Base-by-base conservation (phyloP, 805 yeast genomes). In the Pichia cabralensis region DNA sequence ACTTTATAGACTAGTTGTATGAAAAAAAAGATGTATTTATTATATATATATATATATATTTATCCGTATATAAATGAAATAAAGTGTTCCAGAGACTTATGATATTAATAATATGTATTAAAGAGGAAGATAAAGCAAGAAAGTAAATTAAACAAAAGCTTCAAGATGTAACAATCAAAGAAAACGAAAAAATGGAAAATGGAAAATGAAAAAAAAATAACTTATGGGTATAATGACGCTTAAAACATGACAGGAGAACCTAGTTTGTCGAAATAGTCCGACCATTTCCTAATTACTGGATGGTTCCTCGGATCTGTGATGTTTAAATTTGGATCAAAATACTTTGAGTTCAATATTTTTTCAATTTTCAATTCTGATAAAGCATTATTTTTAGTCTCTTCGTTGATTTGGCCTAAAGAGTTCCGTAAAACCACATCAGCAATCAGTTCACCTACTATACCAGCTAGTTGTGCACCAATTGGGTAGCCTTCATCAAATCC, bases 401-500 rank as follows among this genome's bases (percentile, higher is more conserved):
- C 21, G 3, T 32, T 30, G 4, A 48, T 39, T 28, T 38, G 39
- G 3, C 37, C 18, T 6, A 16, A 9, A 9, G 21, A 16, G 6
- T 3, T 19, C 13, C 31, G 22, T 26, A 26, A 31, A 9, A 26
- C 15, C 75, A 52, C 2, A 41, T 42, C 8, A 5, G 88, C 83
- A 11, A 86, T 41, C 0, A 86, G 60, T 30, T 55, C 52, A 0
- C 97, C 97, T 0, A 76, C 77, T 12, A 59, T 44, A 1, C 69
- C 58, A 0, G 95, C 96, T 2, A 86, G 41, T 3, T 49, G 50
- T 0, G 92, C 84, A 1, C 97, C 97, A 3, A 60, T 48, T 0
- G 83, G 84, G 45, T 75, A 88, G 0, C 89, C 89, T 3, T 61
- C 65, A 52, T 88, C 94, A 49, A 89, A 88, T 0, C 95, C 96